These are phyloP conservation scores for Amylocarpus encephaloides DNA, from an alignment of 2,329 filamentous ascomycete species.

Conservation along the genomic window DNA sequence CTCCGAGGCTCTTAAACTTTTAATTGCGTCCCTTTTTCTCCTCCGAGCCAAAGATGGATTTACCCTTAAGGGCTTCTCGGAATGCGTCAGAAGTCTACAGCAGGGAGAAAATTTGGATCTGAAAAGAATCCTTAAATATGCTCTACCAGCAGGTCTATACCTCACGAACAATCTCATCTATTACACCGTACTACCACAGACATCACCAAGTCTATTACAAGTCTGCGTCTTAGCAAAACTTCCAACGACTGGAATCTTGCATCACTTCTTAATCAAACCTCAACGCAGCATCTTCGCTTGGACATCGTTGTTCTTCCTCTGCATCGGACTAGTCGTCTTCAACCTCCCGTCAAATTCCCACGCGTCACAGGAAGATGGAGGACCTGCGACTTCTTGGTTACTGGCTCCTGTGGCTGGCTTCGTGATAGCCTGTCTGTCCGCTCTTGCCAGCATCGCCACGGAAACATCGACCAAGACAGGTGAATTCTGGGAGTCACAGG, in stretches of 20 bases:
- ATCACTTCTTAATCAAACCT: constrained; percentile 20
- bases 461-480: constrained; percentile 22
- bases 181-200: constrained; percentile 19
- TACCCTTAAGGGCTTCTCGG: not conserved
- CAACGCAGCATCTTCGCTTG: constrained; percentile 18
- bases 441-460: constrained; percentile 19
- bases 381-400: constrained; percentile 9
- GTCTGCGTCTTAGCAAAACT: constrained; percentile 22
- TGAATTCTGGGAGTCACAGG: constrained; percentile 19
- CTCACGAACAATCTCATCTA: constrained; percentile 22
- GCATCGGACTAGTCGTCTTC: constrained; percentile 20
- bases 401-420: constrained; percentile 18
- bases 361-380: not conserved
- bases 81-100: not conserved
- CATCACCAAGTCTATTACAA: constrained; percentile 19
- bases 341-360: constrained; percentile 8
- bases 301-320: constrained; percentile 15
- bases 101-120: constrained; percentile 1
- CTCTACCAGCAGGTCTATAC: constrained; percentile 19
- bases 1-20: constrained; percentile 19
- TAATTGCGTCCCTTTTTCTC: constrained; percentile 13
- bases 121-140: constrained; percentile 14
- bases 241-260: constrained; percentile 19
- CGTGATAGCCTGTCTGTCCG: constrained; percentile 17
- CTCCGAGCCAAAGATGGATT: constrained; percentile 6